Percentiles rank a stretch among this genome's conserved stretches.
These are phyloP conservation scores for Curvularia eragrostidis DNA, from an alignment of 2,329 filamentous ascomycete species.

Conservation along the genomic window DNA sequence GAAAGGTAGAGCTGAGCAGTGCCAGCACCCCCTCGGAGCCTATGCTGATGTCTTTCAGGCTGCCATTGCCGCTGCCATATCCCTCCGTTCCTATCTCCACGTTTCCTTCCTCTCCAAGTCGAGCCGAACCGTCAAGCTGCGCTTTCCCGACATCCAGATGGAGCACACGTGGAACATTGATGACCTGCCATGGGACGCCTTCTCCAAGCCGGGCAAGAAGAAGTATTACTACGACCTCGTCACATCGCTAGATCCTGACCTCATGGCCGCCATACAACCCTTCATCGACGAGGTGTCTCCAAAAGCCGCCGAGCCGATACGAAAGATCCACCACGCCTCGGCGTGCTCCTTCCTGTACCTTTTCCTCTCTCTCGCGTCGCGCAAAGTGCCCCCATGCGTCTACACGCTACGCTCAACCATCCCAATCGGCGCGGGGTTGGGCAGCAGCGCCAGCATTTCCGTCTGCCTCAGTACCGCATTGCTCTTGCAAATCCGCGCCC, in stretches of 20 bases:
- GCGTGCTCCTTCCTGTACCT: slow-evolving; percentile 90
- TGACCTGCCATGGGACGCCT: slow-evolving; percentile 83
- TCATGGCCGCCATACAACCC: slow-evolving; percentile 80
- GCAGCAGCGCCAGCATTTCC: slow-evolving; percentile 91
- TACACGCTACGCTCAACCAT: slow-evolving; percentile 95
- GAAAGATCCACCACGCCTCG: slow-evolving; percentile 83
- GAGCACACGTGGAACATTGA: slow-evolving; percentile 95
- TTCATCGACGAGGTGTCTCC: slow-evolving; percentile 76
- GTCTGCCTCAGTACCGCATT: slow-evolving; percentile 87
- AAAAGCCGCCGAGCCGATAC: slow-evolving; percentile 69
- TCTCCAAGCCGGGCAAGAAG: slow-evolving; percentile 83
- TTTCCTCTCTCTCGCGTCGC: slow-evolving; percentile 83
- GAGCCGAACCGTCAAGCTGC: slow-evolving; percentile 82
- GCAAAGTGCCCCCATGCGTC: slow-evolving; percentile 78
- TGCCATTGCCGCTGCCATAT: slow-evolving; percentile 93
- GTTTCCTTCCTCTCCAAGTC: slow-evolving; percentile 95
- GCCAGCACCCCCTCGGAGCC: neutral
- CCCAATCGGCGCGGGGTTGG: slow-evolving; percentile 87
- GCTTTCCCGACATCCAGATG: slow-evolving; percentile 89
- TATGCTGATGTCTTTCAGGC: slow-evolving; percentile 59
- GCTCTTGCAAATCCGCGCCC: slow-evolving; percentile 83
- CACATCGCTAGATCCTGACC: slow-evolving; percentile 80
- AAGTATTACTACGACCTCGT: slow-evolving; percentile 89
- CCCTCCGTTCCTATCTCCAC: slow-evolving; percentile 92
- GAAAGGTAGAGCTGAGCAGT: slow-evolving; percentile 68